Percentiles rank a stretch among this genome's conserved stretches.
Conservation (phyloP, 2,329 filamentous ascomycete genomes). For the Myriosclerotinia scirpicola region DNA sequence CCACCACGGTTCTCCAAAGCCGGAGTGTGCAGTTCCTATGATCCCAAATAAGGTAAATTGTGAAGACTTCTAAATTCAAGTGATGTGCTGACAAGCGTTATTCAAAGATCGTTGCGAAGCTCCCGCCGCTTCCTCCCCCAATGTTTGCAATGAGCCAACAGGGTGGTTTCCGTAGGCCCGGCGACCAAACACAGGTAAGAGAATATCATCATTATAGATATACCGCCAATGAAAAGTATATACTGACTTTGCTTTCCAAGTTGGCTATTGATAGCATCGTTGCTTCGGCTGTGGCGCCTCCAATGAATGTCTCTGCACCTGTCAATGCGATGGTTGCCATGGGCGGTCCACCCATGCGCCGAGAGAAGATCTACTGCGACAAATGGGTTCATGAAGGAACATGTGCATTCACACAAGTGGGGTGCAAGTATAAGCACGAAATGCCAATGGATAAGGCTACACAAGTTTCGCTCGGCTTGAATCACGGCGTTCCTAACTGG, state of each 20-base stretch:
- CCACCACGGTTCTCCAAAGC: conserved; percentile 27
- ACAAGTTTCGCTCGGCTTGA: conserved; percentile 69
- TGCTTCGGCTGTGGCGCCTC: conserved; percentile 3
- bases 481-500: conserved; percentile 53
- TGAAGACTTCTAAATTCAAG: background rate
- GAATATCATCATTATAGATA: background rate
- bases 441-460: conserved; percentile 72
- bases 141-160: background rate
- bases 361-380: conserved; percentile 74
- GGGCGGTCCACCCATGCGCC: background rate
- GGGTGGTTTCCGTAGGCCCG: background rate
- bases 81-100: background rate
- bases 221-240: background rate
- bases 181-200: conserved; percentile 22
- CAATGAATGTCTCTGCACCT: background rate
- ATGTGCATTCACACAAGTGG: conserved; percentile 82
- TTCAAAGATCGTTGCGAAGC: conserved; percentile 15
- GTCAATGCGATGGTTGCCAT: background rate
- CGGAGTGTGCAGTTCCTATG: conserved; percentile 26
- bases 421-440: conserved; percentile 87
- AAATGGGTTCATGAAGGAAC: conserved; percentile 87
- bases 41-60: conserved; percentile 31
- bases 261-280: conserved; percentile 22
- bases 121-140: conserved; percentile 1
- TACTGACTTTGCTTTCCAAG: conserved; percentile 12